A percentile compares a stretch with the other conserved stretches of the same genome.
Conservation (phyloP, 2,329 filamentous ascomycete genomes). For the Fusarium euwallaceae region DNA sequence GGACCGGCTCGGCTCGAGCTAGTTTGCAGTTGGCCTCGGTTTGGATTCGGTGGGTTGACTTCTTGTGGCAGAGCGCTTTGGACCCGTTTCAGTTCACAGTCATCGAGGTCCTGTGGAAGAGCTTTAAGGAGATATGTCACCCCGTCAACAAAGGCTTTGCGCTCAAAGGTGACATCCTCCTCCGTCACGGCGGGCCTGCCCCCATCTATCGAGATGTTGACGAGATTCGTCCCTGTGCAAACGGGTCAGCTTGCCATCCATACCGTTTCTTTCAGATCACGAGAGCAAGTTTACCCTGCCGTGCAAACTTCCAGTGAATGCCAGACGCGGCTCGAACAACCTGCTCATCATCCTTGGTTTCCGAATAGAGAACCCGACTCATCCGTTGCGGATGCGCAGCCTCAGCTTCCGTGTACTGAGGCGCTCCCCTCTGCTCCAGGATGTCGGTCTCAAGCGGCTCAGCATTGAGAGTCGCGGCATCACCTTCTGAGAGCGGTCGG, state of each 20-base stretch:
- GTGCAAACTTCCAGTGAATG: conserved; percentile 51
- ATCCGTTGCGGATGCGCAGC: conserved; percentile 33
- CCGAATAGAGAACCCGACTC: conserved; percentile 45
- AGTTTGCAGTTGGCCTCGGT: conserved; percentile 6
- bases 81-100: conserved; percentile 62
- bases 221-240: conserved; percentile 44
- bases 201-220: conserved; percentile 48
- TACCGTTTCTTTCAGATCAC: neutral
- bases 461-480: conserved; percentile 23
- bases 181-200: conserved; percentile 41
- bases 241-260: conserved; percentile 5
- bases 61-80: conserved; percentile 45
- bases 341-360: conserved; percentile 37
- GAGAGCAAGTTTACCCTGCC: conserved; percentile 46
- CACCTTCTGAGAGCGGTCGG: conserved; percentile 38
- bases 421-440: conserved; percentile 18
- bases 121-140: conserved; percentile 74
- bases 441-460: conserved; percentile 30
- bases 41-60: conserved; percentile 12
- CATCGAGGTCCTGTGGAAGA: conserved; percentile 69
- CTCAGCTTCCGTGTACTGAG: conserved; percentile 15
- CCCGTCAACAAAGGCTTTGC: conserved; percentile 74
- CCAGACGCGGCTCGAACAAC: conserved; percentile 47
- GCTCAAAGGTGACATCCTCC: conserved; percentile 54
- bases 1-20: neutral